These are phyloP conservation scores for Bolboschoenus planiculmis DNA, from an alignment of 176 grass and related monocot genomes.

Conservation along the genomic window DNA sequence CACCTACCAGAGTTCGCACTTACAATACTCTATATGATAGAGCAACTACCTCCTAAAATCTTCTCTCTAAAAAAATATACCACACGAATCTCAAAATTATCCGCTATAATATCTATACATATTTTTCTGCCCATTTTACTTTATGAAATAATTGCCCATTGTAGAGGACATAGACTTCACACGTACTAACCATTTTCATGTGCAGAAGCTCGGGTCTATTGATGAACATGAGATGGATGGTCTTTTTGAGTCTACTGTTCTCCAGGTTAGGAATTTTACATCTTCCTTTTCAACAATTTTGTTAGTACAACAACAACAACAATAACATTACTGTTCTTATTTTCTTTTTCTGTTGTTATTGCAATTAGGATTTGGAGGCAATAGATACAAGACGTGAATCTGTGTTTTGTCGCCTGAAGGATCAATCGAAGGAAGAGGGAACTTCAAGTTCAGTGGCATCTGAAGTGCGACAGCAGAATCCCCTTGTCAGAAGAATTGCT, in stretches of 20 bases:
- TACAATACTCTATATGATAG: too few relatives aligned
- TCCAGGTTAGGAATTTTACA: not conserved
- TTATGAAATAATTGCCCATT: too few relatives aligned
- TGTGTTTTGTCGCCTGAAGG: not conserved
- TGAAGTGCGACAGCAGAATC: not conserved
- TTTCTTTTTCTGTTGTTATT: not conserved
- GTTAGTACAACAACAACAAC: not conserved
- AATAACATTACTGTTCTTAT: not conserved
- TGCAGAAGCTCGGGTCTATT: not conserved
- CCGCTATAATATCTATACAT: too few relatives aligned
- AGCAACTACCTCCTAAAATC: too few relatives aligned
- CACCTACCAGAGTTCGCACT: too few relatives aligned
- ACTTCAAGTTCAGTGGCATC: not conserved
- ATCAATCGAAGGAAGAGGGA: not conserved
- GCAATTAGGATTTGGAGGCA: not conserved
- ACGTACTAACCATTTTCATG: not conserved
- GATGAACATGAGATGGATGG: slow-evolving; percentile 10
- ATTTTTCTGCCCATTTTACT: too few relatives aligned
- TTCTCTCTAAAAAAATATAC: too few relatives aligned
- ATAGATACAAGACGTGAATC: not conserved
- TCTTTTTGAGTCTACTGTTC: not conserved
- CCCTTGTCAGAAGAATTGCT: not conserved
- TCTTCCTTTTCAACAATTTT: not conserved
- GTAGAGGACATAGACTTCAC: too few relatives aligned
- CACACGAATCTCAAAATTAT: too few relatives aligned